phyloP scores from a whole-genome alignment of 495 filamentous ascomycete species.

The Thermochaetoides thermophila region DNA sequence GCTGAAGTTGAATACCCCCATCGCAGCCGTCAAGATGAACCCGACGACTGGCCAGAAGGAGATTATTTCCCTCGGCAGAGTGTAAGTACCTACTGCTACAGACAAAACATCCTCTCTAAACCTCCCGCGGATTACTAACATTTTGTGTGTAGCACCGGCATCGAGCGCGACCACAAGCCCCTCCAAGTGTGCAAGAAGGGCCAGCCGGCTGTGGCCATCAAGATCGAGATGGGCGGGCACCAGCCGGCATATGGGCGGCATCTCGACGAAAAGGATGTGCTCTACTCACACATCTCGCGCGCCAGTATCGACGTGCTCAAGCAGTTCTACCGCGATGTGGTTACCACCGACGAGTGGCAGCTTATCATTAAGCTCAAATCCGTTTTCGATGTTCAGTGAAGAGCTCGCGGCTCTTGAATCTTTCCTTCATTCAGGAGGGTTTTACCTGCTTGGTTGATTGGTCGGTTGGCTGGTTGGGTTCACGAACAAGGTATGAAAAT shows the following conservation, averaged over 20 bases:
- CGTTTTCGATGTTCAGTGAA: conserved; percentile 61
- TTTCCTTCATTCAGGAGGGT: no score
- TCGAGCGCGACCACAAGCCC: conserved; percentile 96
- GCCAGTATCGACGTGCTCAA: conserved; percentile 88
- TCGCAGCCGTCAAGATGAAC: conserved; percentile 72
- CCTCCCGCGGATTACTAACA: conserved; percentile 1
- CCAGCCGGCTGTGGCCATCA: conserved; percentile 89
- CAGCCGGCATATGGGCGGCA: conserved; percentile 94
- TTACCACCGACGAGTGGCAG: conserved; percentile 86
- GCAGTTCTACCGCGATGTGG: conserved; percentile 84
- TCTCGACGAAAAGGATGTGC: conserved; percentile 77
- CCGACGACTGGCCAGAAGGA: conserved; percentile 66
- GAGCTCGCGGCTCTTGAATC: no score
- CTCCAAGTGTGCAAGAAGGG: conserved; percentile 85
- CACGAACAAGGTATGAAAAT: no score
- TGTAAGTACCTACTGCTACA: conserved; percentile 49
- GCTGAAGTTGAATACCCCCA: conserved; percentile 71
- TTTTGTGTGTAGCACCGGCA: conserved; percentile 49
- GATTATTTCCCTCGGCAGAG: conserved; percentile 73
- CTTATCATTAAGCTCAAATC: conserved; percentile 87
- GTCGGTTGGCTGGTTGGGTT: conserved; percentile 1
- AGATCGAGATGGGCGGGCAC: conserved; percentile 86
- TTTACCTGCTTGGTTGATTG: no score
- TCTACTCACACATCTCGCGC: conserved; percentile 80
- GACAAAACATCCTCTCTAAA: no score